Conservation (phyloP, 345 rosid species). For the Heritiera fomes region DNA sequence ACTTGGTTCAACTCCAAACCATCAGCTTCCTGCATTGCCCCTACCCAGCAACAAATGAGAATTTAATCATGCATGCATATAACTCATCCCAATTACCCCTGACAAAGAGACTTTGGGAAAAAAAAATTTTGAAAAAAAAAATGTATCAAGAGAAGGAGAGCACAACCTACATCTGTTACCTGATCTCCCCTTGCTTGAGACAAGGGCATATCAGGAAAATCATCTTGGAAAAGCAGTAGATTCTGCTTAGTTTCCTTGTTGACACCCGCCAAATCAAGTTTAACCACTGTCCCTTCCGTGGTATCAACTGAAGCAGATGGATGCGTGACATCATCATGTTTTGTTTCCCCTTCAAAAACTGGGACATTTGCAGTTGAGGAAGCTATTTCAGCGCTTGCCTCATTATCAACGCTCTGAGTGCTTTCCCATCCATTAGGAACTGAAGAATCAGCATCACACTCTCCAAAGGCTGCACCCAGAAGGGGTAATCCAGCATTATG, state of each 20-base stretch:
- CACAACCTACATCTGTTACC: conserved; percentile 82
- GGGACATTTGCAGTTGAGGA: conserved; percentile 27
- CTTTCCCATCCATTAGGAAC: conserved; percentile 37
- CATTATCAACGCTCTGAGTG: conserved; percentile 25
- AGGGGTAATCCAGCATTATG: conserved; percentile 27
- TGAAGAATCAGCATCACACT: conserved; percentile 28
- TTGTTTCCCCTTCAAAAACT: conserved; percentile 37
- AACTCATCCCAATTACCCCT: conserved; percentile 21
- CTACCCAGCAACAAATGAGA: conserved; percentile 90
- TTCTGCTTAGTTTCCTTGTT: conserved; percentile 36
- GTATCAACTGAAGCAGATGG: conserved; percentile 25
- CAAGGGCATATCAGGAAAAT: conserved; percentile 43
- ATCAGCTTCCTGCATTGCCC: conserved; percentile 89
- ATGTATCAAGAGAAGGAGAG: conserved; percentile 46
- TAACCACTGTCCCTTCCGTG: conserved; percentile 30
- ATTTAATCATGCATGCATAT: conserved; percentile 50
- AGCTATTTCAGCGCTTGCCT: conserved; percentile 19
- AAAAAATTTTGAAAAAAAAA: conserved; percentile 13
- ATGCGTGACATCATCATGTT: conserved; percentile 28
- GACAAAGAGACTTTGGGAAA: conserved; percentile 3
- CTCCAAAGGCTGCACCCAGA: conserved; percentile 26
- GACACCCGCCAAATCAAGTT: conserved; percentile 31
- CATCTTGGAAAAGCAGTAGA: conserved; percentile 35
- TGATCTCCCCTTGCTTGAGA: conserved; percentile 59
- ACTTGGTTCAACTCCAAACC: conserved; percentile 48